A percentile compares a stretch with the other conserved stretches of the same genome.
phyloP scores from a whole-genome alignment of 1,139 yeast genomes.

The Candida frijolesensis region DNA sequence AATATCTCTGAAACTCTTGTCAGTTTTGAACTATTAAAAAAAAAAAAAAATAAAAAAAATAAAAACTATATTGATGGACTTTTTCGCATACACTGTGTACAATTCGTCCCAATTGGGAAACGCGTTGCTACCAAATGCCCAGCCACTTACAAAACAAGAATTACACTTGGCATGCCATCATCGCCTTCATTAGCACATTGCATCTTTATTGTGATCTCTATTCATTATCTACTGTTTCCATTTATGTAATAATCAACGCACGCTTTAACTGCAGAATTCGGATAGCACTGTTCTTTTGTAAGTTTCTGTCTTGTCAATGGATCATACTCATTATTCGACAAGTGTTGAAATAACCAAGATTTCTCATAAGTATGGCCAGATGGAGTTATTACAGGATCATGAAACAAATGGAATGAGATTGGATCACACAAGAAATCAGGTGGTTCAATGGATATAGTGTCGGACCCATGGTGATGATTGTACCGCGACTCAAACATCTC shows the following conservation, averaged over 20 bases:
- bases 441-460: conserved; percentile 21
- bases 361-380: conserved; percentile 50
- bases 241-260: conserved; percentile 10
- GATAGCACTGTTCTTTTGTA: conserved; percentile 21
- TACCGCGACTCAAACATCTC: conserved; percentile 26
- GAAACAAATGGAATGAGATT: conserved; percentile 44
- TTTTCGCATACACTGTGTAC: conserved; percentile 1
- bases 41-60: not conserved
- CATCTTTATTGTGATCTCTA: too few relatives aligned
- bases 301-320: conserved; percentile 36
- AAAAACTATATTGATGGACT: not conserved
- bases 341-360: conserved; percentile 38
- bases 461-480: conserved; percentile 9
- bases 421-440: conserved; percentile 52
- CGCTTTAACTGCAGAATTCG: conserved; percentile 18
- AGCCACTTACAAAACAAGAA: not conserved
- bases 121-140: not conserved
- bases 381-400: conserved; percentile 49
- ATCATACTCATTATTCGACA: conserved; percentile 38
- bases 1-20: not conserved
- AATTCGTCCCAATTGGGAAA: conserved; percentile 3
- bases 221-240: not conserved
- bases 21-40: not conserved
- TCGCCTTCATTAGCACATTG: not conserved
- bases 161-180: not conserved